These are phyloP conservation scores for Aegilops longissima DNA, from an alignment of 176 grass and related monocot species.

Conservation along the genomic window DNA sequence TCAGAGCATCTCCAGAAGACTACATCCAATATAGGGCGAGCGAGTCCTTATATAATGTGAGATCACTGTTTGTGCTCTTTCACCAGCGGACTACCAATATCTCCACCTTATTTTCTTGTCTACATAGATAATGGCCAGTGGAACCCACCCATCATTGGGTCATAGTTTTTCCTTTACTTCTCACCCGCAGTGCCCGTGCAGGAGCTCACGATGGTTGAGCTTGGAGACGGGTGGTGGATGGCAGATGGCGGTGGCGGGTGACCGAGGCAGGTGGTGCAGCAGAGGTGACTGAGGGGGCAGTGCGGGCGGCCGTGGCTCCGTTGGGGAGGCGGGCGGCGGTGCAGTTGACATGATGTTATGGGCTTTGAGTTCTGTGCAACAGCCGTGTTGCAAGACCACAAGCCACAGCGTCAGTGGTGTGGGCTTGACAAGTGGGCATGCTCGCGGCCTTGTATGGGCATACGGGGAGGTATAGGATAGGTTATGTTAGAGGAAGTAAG, in stretches of 20 bases:
- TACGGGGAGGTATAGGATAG: background rate
- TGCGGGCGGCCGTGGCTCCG: no score
- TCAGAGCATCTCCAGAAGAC: background rate
- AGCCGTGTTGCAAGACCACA: no score
- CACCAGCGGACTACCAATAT: background rate
- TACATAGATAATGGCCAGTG: background rate
- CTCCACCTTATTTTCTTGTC: background rate
- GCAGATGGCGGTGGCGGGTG: no score
- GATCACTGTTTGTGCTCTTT: background rate
- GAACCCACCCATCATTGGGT: no score
- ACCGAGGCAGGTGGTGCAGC: no score
- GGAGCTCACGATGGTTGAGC: no score
- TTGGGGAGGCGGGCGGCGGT: no score
- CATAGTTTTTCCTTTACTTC: no score
- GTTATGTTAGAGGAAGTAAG: background rate
- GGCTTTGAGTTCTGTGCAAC: background rate
- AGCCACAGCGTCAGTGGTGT: background rate
- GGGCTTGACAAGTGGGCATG: background rate
- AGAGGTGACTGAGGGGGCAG: no score
- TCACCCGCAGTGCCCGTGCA: no score
- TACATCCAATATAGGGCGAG: background rate
- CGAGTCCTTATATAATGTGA: background rate
- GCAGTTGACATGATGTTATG: background rate
- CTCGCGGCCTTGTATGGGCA: background rate
- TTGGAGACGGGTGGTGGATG: no score